Percentiles rank a stretch among this genome's conserved stretches.
Conservation (phyloP, 2,329 filamentous ascomycete species). For the Neonectria coccinea region DNA sequence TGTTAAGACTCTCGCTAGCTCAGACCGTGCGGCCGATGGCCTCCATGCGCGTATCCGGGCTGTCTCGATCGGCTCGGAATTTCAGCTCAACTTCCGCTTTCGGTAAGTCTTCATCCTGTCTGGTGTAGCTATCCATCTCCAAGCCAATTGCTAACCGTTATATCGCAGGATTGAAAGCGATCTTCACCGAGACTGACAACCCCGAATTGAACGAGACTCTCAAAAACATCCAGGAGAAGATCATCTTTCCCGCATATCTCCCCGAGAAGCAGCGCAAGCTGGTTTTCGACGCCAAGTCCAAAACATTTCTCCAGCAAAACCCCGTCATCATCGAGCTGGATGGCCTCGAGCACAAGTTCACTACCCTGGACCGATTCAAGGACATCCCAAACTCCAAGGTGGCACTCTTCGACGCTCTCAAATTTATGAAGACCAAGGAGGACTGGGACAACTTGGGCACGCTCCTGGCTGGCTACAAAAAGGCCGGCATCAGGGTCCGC, state of each 20-base stretch:
- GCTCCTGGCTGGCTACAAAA: constrained; percentile 63
- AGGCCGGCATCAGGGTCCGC: constrained; percentile 55
- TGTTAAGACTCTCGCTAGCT: constrained; percentile 38
- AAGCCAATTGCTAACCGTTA: constrained; percentile 28
- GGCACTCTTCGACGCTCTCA: constrained; percentile 53
- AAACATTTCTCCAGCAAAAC: constrained; percentile 63
- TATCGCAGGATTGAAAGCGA: constrained; percentile 48
- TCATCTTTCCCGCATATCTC: constrained; percentile 73
- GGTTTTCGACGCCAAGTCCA: constrained; percentile 61
- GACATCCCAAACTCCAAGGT: constrained; percentile 58
- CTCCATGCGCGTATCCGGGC: constrained; percentile 30
- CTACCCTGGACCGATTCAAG: constrained; percentile 56
- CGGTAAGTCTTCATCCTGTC: constrained; percentile 41
- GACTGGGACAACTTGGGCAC: constrained; percentile 66
- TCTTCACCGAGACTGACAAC: constrained; percentile 65
- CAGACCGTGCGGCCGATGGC: constrained; percentile 44
- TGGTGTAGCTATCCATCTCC: background rate
- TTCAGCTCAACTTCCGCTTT: constrained; percentile 49
- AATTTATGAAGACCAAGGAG: constrained; percentile 58
- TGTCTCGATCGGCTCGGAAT: constrained; percentile 30
- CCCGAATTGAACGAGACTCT: constrained; percentile 66
- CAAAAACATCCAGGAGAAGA: constrained; percentile 64
- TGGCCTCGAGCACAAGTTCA: constrained; percentile 65
- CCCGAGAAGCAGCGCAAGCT: constrained; percentile 63
- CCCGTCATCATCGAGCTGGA: constrained; percentile 70